A percentile compares a stretch with the other conserved stretches of the same genome.
Evolutionary conservation across 345 rosid species (phyloP).

Genomic region (Eucalyptus erythrocorys): DNA sequence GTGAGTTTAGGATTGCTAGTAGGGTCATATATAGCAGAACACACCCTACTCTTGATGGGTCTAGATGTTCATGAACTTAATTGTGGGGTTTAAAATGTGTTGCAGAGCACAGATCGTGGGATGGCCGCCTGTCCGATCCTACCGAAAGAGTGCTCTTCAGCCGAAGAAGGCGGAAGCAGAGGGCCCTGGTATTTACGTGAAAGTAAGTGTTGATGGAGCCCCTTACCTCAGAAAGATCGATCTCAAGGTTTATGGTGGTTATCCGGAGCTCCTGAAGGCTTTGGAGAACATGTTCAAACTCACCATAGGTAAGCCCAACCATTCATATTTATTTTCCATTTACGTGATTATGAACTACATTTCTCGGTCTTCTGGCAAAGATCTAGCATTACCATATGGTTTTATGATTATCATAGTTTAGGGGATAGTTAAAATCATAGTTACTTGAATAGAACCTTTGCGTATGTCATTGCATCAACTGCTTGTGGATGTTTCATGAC

Average conservation of each 20-base stretch:
- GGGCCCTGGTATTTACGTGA: constrained; percentile 40
- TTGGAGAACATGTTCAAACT: constrained; percentile 69
- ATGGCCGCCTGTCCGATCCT: constrained; percentile 73
- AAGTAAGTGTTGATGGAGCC: constrained; percentile 87
- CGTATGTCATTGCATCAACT: background rate
- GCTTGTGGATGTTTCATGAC: background rate
- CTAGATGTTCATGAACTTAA: background rate
- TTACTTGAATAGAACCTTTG: background rate
- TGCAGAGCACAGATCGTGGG: constrained; percentile 62
- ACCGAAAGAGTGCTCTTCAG: constrained; percentile 38
- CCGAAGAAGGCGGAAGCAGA: constrained; percentile 37
- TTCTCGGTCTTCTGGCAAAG: background rate
- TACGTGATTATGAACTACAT: background rate
- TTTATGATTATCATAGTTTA: background rate
- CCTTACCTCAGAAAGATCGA: constrained; percentile 78
- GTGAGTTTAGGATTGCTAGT: background rate
- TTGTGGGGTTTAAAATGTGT: background rate
- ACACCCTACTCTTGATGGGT: background rate
- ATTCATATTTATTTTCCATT: background rate
- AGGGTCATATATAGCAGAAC: background rate
- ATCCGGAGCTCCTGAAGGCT: constrained; percentile 44
- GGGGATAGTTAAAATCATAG: background rate
- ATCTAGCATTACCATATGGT: background rate
- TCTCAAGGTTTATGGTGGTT: constrained; percentile 44
- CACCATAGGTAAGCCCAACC: constrained; percentile 23